Evolutionary conservation across 345 rosid species (phyloP), one percentile per base, ranked within the genome.

Genomic region (Euphorbia lathyris): DNA sequence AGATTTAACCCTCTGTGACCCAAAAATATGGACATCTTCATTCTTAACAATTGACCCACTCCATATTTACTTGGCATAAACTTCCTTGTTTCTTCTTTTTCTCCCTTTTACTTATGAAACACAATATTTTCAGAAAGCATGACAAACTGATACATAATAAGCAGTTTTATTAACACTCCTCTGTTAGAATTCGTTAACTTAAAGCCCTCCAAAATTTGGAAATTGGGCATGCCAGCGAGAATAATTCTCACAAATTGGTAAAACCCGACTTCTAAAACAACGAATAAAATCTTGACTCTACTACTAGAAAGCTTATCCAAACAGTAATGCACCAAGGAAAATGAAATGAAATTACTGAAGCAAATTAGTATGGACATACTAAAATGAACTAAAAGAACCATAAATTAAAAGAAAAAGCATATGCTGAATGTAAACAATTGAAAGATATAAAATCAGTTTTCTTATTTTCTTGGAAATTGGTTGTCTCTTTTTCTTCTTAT

Each of bases 41-140:
- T 7, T 45, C 51, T 45, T 45, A 45, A 12, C 51, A 45, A 29
- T 48, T 47, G 29, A 47, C 55, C 38, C 55, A 43, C 53, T 64
- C 25, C 4, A 48, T 48, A n/a, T 66, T 25, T 26, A 50, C n/a
- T n/a, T 50, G 14, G 27, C 50, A 42, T 1, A 25, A 42, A 7
- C 32, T 23, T 42, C 10, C 47, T 63, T 63, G 26, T n/a, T n/a
- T n/a, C 32, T 60, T 58, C 56, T 58, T 30, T n/a, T 58, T 30
- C 63, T 59, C 9, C 32, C 14, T 22, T 23, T 63, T 9, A 13
- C 52, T 40, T 17, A 12, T 29, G 30, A 23, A 23, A 22, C 2
- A 20, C 36, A 59, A 59, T 58, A 60, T n/a, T 3, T 1, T 36
- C 26, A 34, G n/a, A 8, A 60, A 34, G 65, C 65, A 60, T 27